Base-by-base conservation (phyloP, 202 grass and related monocot genomes). In the Panicum hallii region DNA sequence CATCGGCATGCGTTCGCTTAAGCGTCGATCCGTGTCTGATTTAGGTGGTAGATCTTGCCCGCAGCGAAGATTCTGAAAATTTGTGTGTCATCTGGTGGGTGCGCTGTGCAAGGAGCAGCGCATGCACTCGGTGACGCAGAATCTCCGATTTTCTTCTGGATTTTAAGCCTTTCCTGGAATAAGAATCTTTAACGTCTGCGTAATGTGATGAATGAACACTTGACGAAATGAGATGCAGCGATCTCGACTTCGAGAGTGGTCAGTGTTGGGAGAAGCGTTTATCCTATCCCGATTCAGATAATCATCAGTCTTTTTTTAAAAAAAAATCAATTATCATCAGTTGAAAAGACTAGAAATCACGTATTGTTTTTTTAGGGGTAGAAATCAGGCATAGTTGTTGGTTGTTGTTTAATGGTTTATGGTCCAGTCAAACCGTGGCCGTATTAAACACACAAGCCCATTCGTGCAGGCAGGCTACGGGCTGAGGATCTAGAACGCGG, bases 161-260 rank as follows among this genome's bases (percentile, higher is more conserved):
- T 84, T 53, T 38, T 34, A 75, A 7, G 38, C 41, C 58, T 26
- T 26, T 67, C 23, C 11, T 45, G 50, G 30, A 87, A 80, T 80
- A 80, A 90, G 50, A 32, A 19, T 75, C 32, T 44, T 67, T 22
- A 54, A 23, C 19, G 10, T 77, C 16, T 22, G 49, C 40, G 38
- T 16, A 7, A 14, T 23, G 5, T 73, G 15, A 47, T 52, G 79
- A 71, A 60, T n/a, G 7, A 68, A 30, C 7, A 43, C 8, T 17
- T 56, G 36, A 22, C 10, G 9, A 44, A 19, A 57, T 55, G 32
- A 2, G 36, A 56, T 0, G 13, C 7, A 28, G 20, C n/a, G 9
- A 10, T 43, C n/a, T 28, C 23, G 43, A 60, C 14, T 20, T 13
- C n/a, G 32, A 32, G 38, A 22, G 12, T 48, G 41, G 20, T 12